Percentiles rank a stretch among this genome's conserved stretches.
These are phyloP conservation scores for Solanum ahanhuiri DNA, from an alignment of 257 asterid species.

Conservation along the genomic window DNA sequence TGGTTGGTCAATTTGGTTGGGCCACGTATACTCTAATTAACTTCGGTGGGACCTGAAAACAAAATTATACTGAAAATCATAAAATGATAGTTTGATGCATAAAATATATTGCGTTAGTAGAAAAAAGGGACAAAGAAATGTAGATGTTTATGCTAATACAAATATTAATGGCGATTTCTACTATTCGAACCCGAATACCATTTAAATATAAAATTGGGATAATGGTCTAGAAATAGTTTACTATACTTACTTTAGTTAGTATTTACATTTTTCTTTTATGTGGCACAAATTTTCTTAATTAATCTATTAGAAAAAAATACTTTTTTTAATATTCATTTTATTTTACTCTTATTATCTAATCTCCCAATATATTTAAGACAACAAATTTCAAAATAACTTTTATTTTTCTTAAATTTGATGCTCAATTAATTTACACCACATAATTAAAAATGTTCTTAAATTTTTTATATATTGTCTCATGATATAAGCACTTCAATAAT, in stretches of 20 bases:
- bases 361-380: neutral
- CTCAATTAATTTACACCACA: neutral
- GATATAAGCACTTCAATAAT: neutral
- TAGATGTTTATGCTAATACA: accelerated
- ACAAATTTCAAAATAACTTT: neutral
- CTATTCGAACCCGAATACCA: too few species aligned
- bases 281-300: neutral
- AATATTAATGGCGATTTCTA: neutral
- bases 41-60: neutral
- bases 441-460: too few species aligned
- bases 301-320: neutral
- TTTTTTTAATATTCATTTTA: too few species aligned
- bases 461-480: neutral
- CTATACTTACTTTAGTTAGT: neutral
- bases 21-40: neutral
- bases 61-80: neutral
- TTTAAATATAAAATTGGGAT: neutral
- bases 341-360: too few species aligned
- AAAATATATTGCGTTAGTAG: neutral
- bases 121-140: accelerated
- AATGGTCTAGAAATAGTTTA: neutral
- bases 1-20: neutral
- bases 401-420: neutral
- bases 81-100: neutral
- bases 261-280: neutral